These are phyloP conservation scores for Agaricus blazei DNA, from an alignment of 768 basidiomycete genomes.

Conservation along the genomic window DNA sequence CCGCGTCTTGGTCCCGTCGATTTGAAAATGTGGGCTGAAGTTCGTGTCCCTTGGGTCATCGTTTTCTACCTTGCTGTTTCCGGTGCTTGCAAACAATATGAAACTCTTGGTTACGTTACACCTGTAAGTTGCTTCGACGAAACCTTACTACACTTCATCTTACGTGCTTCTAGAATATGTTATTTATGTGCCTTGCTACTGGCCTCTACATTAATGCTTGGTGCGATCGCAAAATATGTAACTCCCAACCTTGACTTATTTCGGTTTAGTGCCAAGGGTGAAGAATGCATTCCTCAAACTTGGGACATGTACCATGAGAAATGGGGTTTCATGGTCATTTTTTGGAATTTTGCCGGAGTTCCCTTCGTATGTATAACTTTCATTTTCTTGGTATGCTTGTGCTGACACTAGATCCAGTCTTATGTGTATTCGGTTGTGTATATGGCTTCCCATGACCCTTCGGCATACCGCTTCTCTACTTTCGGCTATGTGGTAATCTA, in stretches of 20 bases:
- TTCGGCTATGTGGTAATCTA: constrained; percentile 69
- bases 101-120: constrained; percentile 85
- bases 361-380: constrained; percentile 61
- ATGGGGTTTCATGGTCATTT: constrained; percentile 97
- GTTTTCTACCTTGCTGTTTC: constrained; percentile 91
- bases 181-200: constrained; percentile 92
- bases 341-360: constrained; percentile 95
- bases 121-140: constrained; percentile 49
- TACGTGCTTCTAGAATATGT: constrained; percentile 69
- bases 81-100: constrained; percentile 94
- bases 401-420: constrained; percentile 41
- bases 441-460: constrained; percentile 93
- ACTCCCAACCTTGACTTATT: constrained; percentile 7
- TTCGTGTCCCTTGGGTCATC: constrained; percentile 95
- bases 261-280: constrained; percentile 70
- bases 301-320: constrained; percentile 99
- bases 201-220: constrained; percentile 97
- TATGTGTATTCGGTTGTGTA: constrained; percentile 98
- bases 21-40: constrained; percentile 98
- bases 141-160: not conserved
- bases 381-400: not conserved
- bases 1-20: constrained; percentile 89
- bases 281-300: constrained; percentile 92
- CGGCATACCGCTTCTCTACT: constrained; percentile 82
- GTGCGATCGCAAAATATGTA: constrained; percentile 28